Evolutionary conservation across 2,329 filamentous ascomycete species (phyloP), one percentile per base, ranked within the genome.

Genomic region (Alternaria conjuncta): DNA sequence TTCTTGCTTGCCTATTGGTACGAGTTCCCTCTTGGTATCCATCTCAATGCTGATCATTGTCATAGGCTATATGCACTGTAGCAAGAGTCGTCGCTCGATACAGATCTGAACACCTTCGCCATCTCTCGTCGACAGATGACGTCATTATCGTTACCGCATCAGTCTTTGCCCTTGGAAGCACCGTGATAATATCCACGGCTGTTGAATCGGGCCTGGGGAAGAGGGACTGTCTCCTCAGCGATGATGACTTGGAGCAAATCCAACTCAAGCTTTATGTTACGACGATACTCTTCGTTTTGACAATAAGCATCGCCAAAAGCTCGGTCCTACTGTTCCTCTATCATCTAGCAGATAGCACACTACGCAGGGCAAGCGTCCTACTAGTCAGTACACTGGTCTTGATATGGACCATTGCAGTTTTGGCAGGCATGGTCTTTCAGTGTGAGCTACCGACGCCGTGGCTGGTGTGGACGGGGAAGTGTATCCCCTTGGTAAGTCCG

Each of bases 361-460:
- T 62, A 5, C 70, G 71, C n/a, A 71, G 59, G 45, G 44, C 60
- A n/a, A 61, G 54, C 5, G 53, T 71, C 13, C 47, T 66, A 28
- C 13, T 50, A 2, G 49, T 72, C 6, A 63, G 70, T 25, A 41
- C 61, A 23, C 15, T 72, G 6, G 56, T 70, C 9, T 10, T 72
- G 28, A 54, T 64, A 21, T 75, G 70, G 68, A 75, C 69, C 13
- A 62, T 70, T 10, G 66, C 66, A 47, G 60, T 71, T 6, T 59
- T 72, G 15, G 49, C 63, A 13, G 67, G 60, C 9, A 68, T 73
- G 20, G 47, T 69, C 0, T 75, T 77, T 8, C 64, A 73, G 47
- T 77, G 75, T 49, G 64, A 63, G 6, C 55, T 75, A 49, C 73
- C 74, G 3, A 65, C 45, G 15, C 73, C 74, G 9, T 75, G 74